Conservation (phyloP, 2,329 filamentous ascomycete species). For the Paraphoma chrysanthemicola region DNA sequence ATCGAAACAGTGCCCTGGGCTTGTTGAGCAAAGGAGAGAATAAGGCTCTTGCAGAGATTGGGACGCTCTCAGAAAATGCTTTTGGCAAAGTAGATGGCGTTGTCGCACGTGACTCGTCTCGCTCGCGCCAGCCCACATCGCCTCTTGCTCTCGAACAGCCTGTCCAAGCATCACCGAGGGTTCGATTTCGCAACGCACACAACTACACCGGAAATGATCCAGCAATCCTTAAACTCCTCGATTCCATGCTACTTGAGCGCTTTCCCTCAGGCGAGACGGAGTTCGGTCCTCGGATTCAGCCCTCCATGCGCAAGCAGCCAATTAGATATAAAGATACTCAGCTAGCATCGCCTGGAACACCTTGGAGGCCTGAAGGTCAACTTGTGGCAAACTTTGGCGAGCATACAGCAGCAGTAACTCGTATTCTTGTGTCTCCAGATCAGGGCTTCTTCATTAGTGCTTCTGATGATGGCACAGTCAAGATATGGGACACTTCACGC, state of each 20-base stretch:
- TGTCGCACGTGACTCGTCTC: slow-evolving; percentile 42
- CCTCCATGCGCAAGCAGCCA: slow-evolving; percentile 62
- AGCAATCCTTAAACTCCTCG: slow-evolving; percentile 69
- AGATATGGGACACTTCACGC: slow-evolving; percentile 89
- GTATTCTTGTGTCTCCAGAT: slow-evolving; percentile 83
- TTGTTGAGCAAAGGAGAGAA: slow-evolving; percentile 65
- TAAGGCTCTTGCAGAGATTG: slow-evolving; percentile 70
- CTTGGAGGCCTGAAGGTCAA: slow-evolving; percentile 84
- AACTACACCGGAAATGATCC: slow-evolving; percentile 83
- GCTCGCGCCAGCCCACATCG: slow-evolving; percentile 34
- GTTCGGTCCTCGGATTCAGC: slow-evolving; percentile 81
- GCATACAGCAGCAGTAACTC: slow-evolving; percentile 81
- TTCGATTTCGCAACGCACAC: slow-evolving; percentile 70
- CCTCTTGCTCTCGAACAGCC: slow-evolving; percentile 42
- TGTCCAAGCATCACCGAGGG: slow-evolving; percentile 39
- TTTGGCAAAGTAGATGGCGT: slow-evolving; percentile 68
- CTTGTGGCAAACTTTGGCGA: slow-evolving; percentile 90
- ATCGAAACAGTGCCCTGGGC: slow-evolving; percentile 65
- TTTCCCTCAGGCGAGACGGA: slow-evolving; percentile 67
- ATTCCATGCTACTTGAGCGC: slow-evolving; percentile 79
- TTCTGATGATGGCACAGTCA: slow-evolving; percentile 88
- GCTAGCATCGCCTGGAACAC: slow-evolving; percentile 57
- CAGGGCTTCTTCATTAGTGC: slow-evolving; percentile 94
- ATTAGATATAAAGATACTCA: slow-evolving; percentile 63
- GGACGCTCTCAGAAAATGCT: slow-evolving; percentile 68